These are phyloP conservation scores for Batkoa obscura DNA, from an alignment of 371 early-diverging fungal species.

Conservation along the genomic window DNA sequence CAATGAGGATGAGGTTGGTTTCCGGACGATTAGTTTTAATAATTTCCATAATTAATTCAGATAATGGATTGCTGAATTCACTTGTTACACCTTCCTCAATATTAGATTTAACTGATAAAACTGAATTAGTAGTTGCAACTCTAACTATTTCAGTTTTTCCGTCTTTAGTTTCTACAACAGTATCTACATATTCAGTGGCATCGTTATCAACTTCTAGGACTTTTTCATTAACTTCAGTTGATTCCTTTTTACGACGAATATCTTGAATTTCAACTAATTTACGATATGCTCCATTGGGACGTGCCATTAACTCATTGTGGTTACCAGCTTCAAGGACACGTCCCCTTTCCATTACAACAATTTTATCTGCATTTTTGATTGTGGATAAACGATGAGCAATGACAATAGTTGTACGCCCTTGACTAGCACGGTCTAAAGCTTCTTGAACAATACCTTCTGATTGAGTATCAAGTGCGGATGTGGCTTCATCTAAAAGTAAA, in stretches of 20 bases:
- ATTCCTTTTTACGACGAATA: slow-evolving; percentile 14
- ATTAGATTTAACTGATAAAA: neutral
- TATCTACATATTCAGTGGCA: neutral
- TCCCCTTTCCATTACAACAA: slow-evolving; percentile 60
- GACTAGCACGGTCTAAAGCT: slow-evolving; percentile 55
- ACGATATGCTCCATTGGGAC: slow-evolving; percentile 23
- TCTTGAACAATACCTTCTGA: slow-evolving; percentile 61
- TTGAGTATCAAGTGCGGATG: slow-evolving; percentile 58
- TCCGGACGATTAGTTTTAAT: slow-evolving; percentile 12
- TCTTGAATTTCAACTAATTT: slow-evolving; percentile 34
- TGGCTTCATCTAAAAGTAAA: slow-evolving; percentile 46
- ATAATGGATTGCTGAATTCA: slow-evolving; percentile 7
- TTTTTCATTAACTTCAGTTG: too few relatives aligned
- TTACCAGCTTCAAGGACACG: slow-evolving; percentile 46
- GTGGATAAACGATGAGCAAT: slow-evolving; percentile 82
- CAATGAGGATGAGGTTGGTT: slow-evolving; percentile 2
- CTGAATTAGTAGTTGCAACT: neutral
- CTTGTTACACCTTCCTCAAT: slow-evolving; percentile 8
- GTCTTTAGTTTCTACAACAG: neutral
- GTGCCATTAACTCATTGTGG: slow-evolving; percentile 35
- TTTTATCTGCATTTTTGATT: slow-evolving; percentile 58
- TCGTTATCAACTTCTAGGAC: neutral
- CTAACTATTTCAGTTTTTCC: neutral
- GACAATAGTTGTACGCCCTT: slow-evolving; percentile 69
- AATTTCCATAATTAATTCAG: slow-evolving; percentile 7